phyloP scores from a whole-genome alignment of 495 filamentous ascomycete species.

The Trichoderma reesei region DNA sequence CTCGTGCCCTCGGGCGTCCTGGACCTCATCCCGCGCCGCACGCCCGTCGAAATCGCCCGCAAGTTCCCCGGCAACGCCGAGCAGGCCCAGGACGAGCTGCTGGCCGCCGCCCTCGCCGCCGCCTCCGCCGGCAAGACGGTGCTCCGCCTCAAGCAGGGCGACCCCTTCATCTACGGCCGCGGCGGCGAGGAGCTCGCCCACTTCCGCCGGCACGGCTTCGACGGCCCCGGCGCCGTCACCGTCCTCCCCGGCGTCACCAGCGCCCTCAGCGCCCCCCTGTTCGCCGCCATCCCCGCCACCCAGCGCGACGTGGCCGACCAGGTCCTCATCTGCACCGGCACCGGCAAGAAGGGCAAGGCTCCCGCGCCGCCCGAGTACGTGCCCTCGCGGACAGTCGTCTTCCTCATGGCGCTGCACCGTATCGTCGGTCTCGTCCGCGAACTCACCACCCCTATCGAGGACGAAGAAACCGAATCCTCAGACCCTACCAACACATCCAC shows the following conservation, averaged over 20 bases:
- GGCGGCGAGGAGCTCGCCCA: slow-evolving; percentile 89
- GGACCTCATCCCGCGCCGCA: slow-evolving; percentile 80
- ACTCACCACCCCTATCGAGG: slow-evolving; percentile 36
- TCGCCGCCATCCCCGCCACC: slow-evolving; percentile 78
- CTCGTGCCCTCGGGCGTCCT: slow-evolving; percentile 83
- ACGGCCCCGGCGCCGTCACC: slow-evolving; percentile 33
- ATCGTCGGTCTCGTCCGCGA: slow-evolving; percentile 59
- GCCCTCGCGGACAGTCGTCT: slow-evolving; percentile 73
- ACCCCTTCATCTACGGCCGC: slow-evolving; percentile 91
- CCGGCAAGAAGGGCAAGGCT: slow-evolving; percentile 80
- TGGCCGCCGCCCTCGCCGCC: slow-evolving; percentile 65
- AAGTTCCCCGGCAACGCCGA: slow-evolving; percentile 98
- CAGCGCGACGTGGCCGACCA: slow-evolving; percentile 87
- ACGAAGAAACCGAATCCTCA: slow-evolving; percentile 22
- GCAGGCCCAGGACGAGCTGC: slow-evolving; percentile 80
- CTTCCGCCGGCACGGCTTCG: slow-evolving; percentile 63
- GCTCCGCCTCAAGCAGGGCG: slow-evolving; percentile 86
- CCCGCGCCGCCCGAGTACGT: slow-evolving; percentile 74
- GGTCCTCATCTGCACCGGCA: slow-evolving; percentile 88
- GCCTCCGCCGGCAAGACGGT: slow-evolving; percentile 67
- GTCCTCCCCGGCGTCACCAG: slow-evolving; percentile 89
- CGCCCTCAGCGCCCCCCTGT: slow-evolving; percentile 76
- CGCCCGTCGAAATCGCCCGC: slow-evolving; percentile 81
- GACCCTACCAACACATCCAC: slow-evolving; percentile 18
- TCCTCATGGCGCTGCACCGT: slow-evolving; percentile 90